Percentiles rank a stretch among this genome's conserved stretches.
Evolutionary conservation across 2,329 filamentous ascomycete genomes (phyloP).

Genomic region (Tolypocladium nubicola): DNA sequence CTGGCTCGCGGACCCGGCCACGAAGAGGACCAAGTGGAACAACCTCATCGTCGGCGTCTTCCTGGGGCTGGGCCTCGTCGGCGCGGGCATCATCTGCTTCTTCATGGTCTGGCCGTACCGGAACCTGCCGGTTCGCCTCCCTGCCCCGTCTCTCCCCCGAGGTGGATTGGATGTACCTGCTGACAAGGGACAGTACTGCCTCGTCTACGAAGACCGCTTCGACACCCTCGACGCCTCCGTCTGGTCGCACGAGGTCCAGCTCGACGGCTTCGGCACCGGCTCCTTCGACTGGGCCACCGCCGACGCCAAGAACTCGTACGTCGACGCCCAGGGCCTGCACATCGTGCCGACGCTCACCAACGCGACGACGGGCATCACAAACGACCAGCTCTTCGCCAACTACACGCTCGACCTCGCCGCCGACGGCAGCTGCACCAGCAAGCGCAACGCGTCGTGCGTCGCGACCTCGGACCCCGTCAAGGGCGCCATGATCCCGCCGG

Average conservation of each 20-base stretch:
- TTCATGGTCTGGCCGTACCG: conserved; percentile 16
- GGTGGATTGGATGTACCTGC: too few relatives aligned
- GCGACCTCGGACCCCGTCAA: conserved; percentile 29
- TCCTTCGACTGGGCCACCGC: conserved; percentile 45
- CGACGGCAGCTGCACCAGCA: conserved; percentile 29
- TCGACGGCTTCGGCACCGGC: conserved; percentile 35
- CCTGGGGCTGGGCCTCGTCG: conserved; percentile 20
- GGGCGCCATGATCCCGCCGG: conserved; percentile 36
- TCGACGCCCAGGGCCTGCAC: conserved; percentile 37
- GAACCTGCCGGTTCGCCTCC: conserved; percentile 6
- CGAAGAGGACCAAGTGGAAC: conserved; percentile 23
- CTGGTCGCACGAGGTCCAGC: conserved; percentile 38
- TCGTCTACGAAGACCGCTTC: conserved; percentile 40
- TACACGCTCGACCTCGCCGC: conserved; percentile 33
- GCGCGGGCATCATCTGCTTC: conserved; percentile 22
- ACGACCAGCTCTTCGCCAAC: conserved; percentile 24
- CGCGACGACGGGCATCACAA: conserved; percentile 25
- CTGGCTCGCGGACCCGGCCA: conserved; percentile 22
- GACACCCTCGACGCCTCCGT: conserved; percentile 27
- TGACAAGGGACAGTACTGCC: conserved; percentile 25
- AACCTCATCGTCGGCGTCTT: conserved; percentile 21
- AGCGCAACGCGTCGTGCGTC: conserved; percentile 21
- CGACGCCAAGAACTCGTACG: conserved; percentile 34
- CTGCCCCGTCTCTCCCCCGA: too few relatives aligned
- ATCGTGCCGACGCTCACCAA: conserved; percentile 43